Evolutionary conservation across 768 basidiomycete species (phyloP), one percentile per base, ranked within the genome.

Genomic region (Leccinum fibrillosum): DNA sequence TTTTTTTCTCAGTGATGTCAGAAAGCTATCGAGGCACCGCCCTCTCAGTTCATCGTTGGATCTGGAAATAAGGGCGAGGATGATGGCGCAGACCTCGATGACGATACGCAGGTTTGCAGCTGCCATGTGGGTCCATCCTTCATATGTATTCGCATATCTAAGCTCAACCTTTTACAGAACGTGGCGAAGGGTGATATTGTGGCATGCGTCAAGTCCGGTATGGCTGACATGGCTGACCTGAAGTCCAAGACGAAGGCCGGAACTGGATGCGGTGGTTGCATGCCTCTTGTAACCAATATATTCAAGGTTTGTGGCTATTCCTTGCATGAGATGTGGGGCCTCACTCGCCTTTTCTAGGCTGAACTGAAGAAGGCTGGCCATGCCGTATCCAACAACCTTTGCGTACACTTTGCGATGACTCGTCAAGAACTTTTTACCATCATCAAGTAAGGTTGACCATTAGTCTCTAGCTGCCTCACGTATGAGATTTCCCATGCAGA

Each of bases 211-310:
- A 76, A 77, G 63, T 73, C 75, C 0, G 86, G 85, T 2, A 66
- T 73, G 1, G 78, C 78, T 49, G 75, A 70, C 7, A 65, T 90
- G n/a, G 75, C 66, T 4, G 81, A 78, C 48, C 70, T 90, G 62
- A 89, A 89, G 69, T 62, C 70, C 28, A 82, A 83, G 69, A 89
- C 88, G 6, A 91, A 90, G 69, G 82, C 78, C 7, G 86, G 86
- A 4, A 83, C 84, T 1, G 88, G 88, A 2, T 90, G 88, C 61
- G 88, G 88, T 45, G 89, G 88, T 48, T 90, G 88, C 65, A 72
- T 87, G 56, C 88, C 88, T 4, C 73, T 89, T 44, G 64, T 68
- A 21, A 78, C 76, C 25, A 75, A 63, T 57, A 72, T 76, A 26
- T 74, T 77, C 70, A 77, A 77, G 62, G 75, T 71, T 37, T 37